Evolutionary conservation across 225 moss, liverwort and hornwort genomes (phyloP).

Genomic region (Marchantia polymorpha): DNA sequence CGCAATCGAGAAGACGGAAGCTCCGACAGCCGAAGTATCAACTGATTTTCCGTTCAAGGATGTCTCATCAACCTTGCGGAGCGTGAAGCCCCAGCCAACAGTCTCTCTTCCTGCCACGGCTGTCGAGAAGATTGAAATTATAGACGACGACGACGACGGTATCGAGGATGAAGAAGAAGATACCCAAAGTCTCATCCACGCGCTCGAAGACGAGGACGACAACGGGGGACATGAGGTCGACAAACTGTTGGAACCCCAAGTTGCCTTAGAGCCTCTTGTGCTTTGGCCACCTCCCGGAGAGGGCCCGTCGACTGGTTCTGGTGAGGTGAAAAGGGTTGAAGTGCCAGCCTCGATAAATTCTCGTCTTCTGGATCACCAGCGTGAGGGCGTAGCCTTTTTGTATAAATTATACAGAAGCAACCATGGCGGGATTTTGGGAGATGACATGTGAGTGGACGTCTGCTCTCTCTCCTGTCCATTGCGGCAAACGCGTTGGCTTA

Average conservation of each 20-base stretch:
- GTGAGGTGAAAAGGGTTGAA: constrained; percentile 43
- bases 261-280: constrained; percentile 73
- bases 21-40: neutral
- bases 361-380: constrained; percentile 82
- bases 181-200: constrained; percentile 10
- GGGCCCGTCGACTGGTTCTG: constrained; percentile 26
- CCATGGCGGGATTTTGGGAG: constrained; percentile 79
- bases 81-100: constrained; percentile 13
- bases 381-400: constrained; percentile 74
- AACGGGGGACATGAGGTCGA: constrained; percentile 42
- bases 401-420: constrained; percentile 66
- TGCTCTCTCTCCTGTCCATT: neutral
- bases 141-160: constrained; percentile 1
- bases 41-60: neutral
- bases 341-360: constrained; percentile 82
- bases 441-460: constrained; percentile 65
- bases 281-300: constrained; percentile 64
- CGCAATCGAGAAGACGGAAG: neutral
- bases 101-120: neutral
- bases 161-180: constrained; percentile 11
- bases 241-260: constrained; percentile 32
- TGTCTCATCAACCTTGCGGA: neutral
- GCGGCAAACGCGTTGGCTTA: neutral
- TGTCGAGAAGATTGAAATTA: neutral
- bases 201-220: constrained; percentile 31